Evolutionary conservation across 2,329 filamentous ascomycete species (phyloP).

Genomic region (Arthrobotrys conoides): DNA sequence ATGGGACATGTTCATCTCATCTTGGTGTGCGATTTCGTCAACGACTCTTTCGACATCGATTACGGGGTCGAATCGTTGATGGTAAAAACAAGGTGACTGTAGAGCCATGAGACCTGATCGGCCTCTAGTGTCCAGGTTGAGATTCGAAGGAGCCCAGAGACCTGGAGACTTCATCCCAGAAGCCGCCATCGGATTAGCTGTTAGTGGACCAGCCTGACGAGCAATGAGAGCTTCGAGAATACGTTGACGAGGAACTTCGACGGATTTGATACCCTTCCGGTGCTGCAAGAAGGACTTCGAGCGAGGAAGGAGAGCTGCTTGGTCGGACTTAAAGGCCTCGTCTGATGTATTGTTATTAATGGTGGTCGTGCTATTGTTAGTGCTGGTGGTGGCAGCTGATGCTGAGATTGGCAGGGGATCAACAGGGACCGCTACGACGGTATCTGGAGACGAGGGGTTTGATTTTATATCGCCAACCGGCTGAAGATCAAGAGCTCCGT

Average conservation of each 20-base stretch:
- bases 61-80: constrained; percentile 95
- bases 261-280: constrained; percentile 57
- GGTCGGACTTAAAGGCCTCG: constrained; percentile 16
- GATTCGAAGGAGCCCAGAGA: constrained; percentile 43
- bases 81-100: constrained; percentile 96
- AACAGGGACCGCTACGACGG: constrained; percentile 43
- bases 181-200: constrained; percentile 56
- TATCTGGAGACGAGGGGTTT: constrained; percentile 46
- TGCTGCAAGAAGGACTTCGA: constrained; percentile 57
- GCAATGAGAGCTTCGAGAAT: constrained; percentile 59
- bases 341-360: neutral
- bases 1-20: constrained; percentile 90
- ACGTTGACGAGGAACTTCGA: constrained; percentile 56
- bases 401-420: constrained; percentile 26
- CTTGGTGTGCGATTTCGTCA: constrained; percentile 85
- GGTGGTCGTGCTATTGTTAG: neutral
- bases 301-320: constrained; percentile 37
- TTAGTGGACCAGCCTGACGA: constrained; percentile 57
- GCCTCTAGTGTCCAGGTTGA: constrained; percentile 65
- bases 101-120: constrained; percentile 69
- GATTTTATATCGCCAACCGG: constrained; percentile 49
- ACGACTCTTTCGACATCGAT: constrained; percentile 95
- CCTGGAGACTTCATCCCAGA: constrained; percentile 35
- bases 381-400: constrained; percentile 28
- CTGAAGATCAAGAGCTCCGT: constrained; percentile 23